These are phyloP conservation scores for Suillus ampliporus DNA, from an alignment of 768 basidiomycete species.

Conservation along the genomic window DNA sequence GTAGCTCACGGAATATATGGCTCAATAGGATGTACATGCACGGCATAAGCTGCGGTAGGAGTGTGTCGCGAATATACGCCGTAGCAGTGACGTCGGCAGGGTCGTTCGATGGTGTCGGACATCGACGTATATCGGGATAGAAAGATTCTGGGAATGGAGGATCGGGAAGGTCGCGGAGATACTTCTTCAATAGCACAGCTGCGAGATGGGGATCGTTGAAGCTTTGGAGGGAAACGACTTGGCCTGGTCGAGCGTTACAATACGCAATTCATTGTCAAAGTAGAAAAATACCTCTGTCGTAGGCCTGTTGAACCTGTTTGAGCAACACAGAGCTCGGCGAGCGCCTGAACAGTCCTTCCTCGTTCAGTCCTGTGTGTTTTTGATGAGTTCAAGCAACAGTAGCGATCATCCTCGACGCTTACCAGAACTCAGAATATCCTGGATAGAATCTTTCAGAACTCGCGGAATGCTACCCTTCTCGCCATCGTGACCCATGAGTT, in stretches of 20 bases:
- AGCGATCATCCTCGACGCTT: not conserved
- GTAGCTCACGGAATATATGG: conserved; percentile 62
- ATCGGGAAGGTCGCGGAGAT: conserved; percentile 77
- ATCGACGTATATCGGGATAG: conserved; percentile 69
- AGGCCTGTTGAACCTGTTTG: conserved; percentile 79
- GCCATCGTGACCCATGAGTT: conserved; percentile 83
- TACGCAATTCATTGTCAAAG: not conserved
- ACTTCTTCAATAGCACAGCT: conserved; percentile 87
- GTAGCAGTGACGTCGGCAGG: conserved; percentile 62
- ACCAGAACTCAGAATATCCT: conserved; percentile 70
- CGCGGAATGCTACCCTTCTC: conserved; percentile 85
- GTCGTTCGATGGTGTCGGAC: conserved; percentile 62
- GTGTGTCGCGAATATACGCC: conserved; percentile 67
- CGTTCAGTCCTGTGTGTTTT: conserved; percentile 51
- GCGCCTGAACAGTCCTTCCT: conserved; percentile 85
- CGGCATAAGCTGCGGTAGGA: conserved; percentile 71
- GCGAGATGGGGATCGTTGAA: conserved; percentile 82
- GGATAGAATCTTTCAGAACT: conserved; percentile 76
- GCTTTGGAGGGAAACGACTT: conserved; percentile 77
- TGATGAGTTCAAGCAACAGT: not conserved
- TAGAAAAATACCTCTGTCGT: conserved; percentile 67
- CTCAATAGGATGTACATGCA: conserved; percentile 79
- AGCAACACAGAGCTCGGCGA: conserved; percentile 75
- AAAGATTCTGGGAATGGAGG: conserved; percentile 77
- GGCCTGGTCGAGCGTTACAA: conserved; percentile 47